Evolutionary conservation across 768 basidiomycete species (phyloP).

Genomic region (Lactifluus rugatus): DNA sequence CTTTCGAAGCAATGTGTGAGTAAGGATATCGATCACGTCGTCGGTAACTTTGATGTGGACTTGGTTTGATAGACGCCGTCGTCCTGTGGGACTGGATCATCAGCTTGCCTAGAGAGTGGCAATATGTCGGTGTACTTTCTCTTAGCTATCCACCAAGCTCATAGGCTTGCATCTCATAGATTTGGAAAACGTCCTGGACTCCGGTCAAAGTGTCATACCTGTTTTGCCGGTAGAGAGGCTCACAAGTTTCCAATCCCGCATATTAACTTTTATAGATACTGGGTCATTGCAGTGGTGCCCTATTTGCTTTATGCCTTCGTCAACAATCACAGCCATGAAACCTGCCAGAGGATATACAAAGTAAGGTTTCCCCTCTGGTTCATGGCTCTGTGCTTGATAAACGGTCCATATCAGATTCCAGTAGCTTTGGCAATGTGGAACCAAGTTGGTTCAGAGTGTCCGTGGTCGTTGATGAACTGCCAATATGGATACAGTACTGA

Average conservation of each 20-base stretch:
- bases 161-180: slow-evolving; percentile 31
- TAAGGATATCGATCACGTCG: slow-evolving; percentile 1
- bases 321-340: slow-evolving; percentile 50
- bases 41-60: neutral
- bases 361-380: slow-evolving; percentile 26
- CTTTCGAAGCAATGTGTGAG: slow-evolving; percentile 48
- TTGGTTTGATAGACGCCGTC: slow-evolving; percentile 49
- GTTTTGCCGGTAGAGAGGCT: slow-evolving; percentile 59
- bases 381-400: neutral
- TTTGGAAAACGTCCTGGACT: slow-evolving; percentile 79
- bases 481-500: neutral
- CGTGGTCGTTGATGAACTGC: slow-evolving; percentile 19
- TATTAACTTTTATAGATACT: slow-evolving; percentile 42
- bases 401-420: slow-evolving; percentile 43
- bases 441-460: slow-evolving; percentile 74
- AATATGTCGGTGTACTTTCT: slow-evolving; percentile 43
- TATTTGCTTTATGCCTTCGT: slow-evolving; percentile 72
- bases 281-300: slow-evolving; percentile 73
- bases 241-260: neutral
- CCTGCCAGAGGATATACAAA: slow-evolving; percentile 63
- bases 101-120: slow-evolving; percentile 66
- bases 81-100: slow-evolving; percentile 83
- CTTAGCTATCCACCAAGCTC: slow-evolving; percentile 3
- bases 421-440: slow-evolving; percentile 83
- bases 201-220: slow-evolving; percentile 77